A percentile compares a stretch with the other conserved stretches of the same genome.
Evolutionary conservation across 305 asterid species (phyloP).

Genomic region (Fraxinus velutina): DNA sequence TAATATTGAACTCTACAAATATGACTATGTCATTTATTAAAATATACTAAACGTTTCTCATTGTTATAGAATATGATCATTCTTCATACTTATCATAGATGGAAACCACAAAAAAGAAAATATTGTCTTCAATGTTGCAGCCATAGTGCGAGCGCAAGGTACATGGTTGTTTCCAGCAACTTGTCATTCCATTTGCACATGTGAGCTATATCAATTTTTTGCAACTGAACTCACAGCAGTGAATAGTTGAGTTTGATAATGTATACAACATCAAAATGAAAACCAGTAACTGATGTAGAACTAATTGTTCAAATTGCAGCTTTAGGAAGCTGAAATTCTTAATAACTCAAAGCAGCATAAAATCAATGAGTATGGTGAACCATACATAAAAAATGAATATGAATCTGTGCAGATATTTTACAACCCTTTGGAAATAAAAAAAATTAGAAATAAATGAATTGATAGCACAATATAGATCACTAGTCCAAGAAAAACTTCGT

Average conservation of each 20-base stretch:
- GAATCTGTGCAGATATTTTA: neutral
- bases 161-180: neutral
- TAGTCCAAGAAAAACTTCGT: neutral
- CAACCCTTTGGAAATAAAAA: neutral
- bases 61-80: neutral
- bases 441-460: neutral
- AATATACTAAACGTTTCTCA: neutral
- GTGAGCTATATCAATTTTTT: neutral
- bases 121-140: neutral
- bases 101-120: neutral
- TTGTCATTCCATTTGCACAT: neutral
- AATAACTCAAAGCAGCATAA: neutral
- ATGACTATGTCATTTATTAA: neutral
- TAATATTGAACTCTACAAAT: neutral
- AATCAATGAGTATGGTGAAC: neutral
- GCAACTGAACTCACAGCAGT: neutral
- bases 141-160: neutral
- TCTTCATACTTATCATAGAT: neutral
- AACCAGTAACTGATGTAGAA: neutral
- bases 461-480: neutral
- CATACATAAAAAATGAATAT: neutral
- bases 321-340: neutral
- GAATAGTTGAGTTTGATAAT: neutral
- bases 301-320: neutral
- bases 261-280: neutral